A percentile compares a stretch with the other conserved stretches of the same genome.
Conservation (phyloP, 768 basidiomycete species). For the Mrakia gelida region DNA sequence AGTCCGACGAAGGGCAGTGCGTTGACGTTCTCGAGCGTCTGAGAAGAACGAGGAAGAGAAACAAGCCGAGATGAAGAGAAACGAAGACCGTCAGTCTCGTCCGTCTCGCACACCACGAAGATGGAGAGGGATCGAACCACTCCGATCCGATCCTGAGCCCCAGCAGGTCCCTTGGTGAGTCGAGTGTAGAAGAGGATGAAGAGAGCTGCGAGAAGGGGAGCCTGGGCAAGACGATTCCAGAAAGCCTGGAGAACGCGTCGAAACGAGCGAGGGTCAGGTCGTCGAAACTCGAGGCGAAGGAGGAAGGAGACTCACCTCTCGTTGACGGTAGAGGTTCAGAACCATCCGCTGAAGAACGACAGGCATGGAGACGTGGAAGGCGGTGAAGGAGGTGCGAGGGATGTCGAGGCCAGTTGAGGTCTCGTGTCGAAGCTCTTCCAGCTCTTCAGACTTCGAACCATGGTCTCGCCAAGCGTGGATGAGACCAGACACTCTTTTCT, state of each 20-base stretch:
- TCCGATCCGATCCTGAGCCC: slow-evolving; percentile 49
- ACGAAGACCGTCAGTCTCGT: no score
- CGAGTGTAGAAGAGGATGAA: slow-evolving; percentile 48
- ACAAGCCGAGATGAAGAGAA: not conserved
- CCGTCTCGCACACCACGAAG: not conserved
- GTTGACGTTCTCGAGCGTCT: slow-evolving; percentile 39
- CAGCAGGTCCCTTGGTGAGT: slow-evolving; percentile 45
- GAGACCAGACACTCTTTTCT: slow-evolving; percentile 34
- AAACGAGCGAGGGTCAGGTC: no score
- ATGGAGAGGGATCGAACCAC: not conserved
- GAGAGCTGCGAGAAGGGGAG: slow-evolving; percentile 10
- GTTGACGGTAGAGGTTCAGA: slow-evolving; percentile 47
- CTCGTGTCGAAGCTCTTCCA: not conserved
- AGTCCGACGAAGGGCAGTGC: slow-evolving; percentile 43
- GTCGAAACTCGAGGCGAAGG: slow-evolving; percentile 34
- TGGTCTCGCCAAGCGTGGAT: slow-evolving; percentile 33
- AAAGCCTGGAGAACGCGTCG: slow-evolving; percentile 3
- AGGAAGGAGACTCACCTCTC: slow-evolving; percentile 41
- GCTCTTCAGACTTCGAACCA: slow-evolving; percentile 5
- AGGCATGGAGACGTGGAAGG: slow-evolving; percentile 45
- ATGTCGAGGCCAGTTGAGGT: not conserved
- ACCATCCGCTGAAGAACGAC: slow-evolving; percentile 47
- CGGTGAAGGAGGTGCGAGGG: slow-evolving; percentile 33
- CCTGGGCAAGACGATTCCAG: slow-evolving; percentile 21
- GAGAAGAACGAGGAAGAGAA: no score